Base-by-base conservation (phyloP, 164 flowering plant genomes). In the Hamamelis virginiana region DNA sequence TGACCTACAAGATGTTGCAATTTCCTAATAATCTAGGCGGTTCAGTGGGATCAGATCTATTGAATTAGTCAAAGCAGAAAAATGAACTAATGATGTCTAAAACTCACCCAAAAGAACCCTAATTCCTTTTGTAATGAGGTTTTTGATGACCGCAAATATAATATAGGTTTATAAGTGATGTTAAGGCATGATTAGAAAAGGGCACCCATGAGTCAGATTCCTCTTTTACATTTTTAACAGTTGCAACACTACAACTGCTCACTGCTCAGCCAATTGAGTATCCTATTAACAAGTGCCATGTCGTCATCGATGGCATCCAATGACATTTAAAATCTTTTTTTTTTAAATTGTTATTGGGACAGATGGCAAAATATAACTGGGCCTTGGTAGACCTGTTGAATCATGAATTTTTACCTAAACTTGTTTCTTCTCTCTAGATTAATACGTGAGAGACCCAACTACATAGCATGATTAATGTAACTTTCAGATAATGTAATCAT, bases 171-270 rank as follows among this genome's bases (percentile, higher is more conserved):
- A 50, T 15, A 6, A 15, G 53, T 15, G 53, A 6, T 50, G 41
- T 50, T 53, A 53, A 53, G 25, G 26, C 19, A 53, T 53, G 58
- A 53, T 53, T 53, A 53, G n/a, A 50, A 53, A n/a, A 53, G 23
- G 58, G 26, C 25, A 53, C 10, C 58, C 13, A 22, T 53, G 58
- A 53, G 25, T 53, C 26, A 11, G 58, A 53, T 53, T 53, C 58
- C 58, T 53, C 58, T 22, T 22, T 53, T 50, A n/a, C 53, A 50
- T 50, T 16, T 50, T 1, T 12, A 15, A n/a, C 53, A 50, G n/a
- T 16, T 47, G 14, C 16, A 47, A 33, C 41, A 33, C 41, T 33
- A 33, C 6, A 33, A 33, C 41, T 33, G 6, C 41, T 33, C 6
- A 33, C 41, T 33, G 41, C 4, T 33, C 41, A 33, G 41, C 41